phyloP scores from a whole-genome alignment of 176 grass and related monocot species.

The Saccharum officinarum region DNA sequence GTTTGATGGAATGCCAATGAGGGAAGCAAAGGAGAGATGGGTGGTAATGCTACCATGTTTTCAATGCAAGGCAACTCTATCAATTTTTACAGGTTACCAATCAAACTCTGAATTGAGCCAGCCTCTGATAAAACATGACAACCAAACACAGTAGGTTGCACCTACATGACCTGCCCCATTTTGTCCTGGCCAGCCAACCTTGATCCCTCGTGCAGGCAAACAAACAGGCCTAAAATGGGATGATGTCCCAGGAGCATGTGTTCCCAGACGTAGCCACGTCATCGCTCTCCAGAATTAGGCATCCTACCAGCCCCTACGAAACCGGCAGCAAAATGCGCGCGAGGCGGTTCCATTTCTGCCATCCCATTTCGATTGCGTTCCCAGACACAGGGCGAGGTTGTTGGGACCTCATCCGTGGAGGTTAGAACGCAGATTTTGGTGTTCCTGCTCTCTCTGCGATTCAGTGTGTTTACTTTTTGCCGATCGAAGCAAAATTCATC shows the following conservation, averaged over 20 bases:
- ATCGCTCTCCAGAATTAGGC: constrained; percentile 17
- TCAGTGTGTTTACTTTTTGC: neutral
- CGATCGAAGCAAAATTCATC: neutral
- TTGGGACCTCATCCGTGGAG: neutral
- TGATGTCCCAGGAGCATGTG: neutral
- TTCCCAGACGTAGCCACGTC: constrained; percentile 5
- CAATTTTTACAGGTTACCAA: no score
- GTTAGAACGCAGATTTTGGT: constrained; percentile 6
- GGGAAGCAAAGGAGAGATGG: no score
- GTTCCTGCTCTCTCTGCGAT: neutral
- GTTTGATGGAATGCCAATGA: no score
- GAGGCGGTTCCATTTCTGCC: constrained; percentile 13
- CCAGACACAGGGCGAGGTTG: neutral
- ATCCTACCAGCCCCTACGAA: constrained; percentile 8
- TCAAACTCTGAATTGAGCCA: no score
- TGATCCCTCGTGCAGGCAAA: no score
- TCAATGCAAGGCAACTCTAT: no score
- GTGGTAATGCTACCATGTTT: no score
- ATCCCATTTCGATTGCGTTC: neutral
- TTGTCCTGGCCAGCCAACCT: no score
- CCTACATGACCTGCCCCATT: no score
- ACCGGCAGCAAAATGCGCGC: constrained; percentile 28
- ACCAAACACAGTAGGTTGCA: no score
- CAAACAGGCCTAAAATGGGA: no score
- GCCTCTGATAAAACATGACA: no score